These are phyloP conservation scores for Torulaspora gathmanii DNA, from an alignment of 805 yeast genomes.

Conservation along the genomic window DNA sequence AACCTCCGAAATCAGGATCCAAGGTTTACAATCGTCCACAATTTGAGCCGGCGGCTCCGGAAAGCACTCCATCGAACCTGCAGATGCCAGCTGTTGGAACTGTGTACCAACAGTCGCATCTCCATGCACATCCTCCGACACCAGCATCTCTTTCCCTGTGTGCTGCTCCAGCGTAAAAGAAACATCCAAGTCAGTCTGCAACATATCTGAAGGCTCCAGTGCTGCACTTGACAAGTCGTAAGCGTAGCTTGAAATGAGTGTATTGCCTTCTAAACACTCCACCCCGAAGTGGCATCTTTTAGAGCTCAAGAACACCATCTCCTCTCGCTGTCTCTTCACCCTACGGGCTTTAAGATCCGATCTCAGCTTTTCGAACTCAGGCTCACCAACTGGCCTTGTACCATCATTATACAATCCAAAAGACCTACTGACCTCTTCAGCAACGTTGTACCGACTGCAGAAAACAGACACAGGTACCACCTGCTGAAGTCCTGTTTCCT, in stretches of 20 bases:
- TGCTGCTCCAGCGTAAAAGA: neutral
- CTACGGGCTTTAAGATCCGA: neutral
- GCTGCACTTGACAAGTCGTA: neutral
- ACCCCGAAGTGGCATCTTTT: neutral
- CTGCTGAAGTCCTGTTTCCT: neutral
- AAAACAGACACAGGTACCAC: conserved; percentile 12
- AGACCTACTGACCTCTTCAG: conserved; percentile 2
- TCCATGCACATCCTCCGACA: conserved; percentile 9
- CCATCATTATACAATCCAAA: conserved; percentile 12
- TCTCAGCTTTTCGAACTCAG: conserved; percentile 7
- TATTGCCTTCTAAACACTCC: conserved; percentile 11
- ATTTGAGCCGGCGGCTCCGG: neutral
- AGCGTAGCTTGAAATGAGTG: conserved; percentile 2
- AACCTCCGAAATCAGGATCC: conserved; percentile 5
- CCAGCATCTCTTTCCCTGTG: neutral
- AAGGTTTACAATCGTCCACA: neutral
- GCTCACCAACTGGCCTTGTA: conserved; percentile 6
- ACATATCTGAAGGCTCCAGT: neutral
- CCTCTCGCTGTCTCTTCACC: neutral
- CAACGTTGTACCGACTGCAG: conserved; percentile 7
- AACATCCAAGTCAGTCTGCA: conserved; percentile 1
- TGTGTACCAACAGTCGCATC: neutral
- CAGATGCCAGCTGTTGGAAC: conserved; percentile 1
- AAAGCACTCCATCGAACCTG: neutral
- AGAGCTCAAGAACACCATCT: neutral